A percentile compares a stretch with the other conserved stretches of the same genome.
phyloP scores from a whole-genome alignment of 2,329 filamentous ascomycete species.

The Apiospora pterosperma region DNA sequence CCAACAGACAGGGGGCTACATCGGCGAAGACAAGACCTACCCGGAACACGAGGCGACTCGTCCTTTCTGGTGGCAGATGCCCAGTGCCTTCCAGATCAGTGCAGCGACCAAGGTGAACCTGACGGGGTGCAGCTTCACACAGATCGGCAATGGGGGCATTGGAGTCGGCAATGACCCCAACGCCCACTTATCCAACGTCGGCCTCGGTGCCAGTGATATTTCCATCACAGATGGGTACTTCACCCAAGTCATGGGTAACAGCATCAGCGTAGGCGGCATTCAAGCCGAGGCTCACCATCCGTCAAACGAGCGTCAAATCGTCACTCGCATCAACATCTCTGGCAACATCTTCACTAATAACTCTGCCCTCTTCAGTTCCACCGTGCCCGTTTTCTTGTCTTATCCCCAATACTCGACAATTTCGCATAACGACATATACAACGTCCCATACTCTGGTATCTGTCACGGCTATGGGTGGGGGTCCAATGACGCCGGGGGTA shows the following conservation, averaged over 20 bases:
- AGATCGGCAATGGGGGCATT: neutral
- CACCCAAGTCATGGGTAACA: slow-evolving; percentile 3
- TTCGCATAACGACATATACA: neutral
- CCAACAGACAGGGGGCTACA: neutral
- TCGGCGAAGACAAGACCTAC: neutral
- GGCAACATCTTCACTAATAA: slow-evolving; percentile 4
- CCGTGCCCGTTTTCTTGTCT: neutral
- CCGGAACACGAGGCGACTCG: neutral
- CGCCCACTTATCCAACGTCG: neutral
- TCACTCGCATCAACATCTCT: neutral
- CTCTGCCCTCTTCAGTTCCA: slow-evolving; percentile 3
- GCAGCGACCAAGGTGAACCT: neutral
- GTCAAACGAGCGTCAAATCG: neutral
- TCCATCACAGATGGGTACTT: neutral
- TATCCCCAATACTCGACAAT: neutral
- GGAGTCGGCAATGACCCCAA: slow-evolving; percentile 2
- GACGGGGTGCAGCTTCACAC: neutral
- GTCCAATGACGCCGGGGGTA: slow-evolving; percentile 3
- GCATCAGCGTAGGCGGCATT: neutral
- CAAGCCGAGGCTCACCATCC: neutral
- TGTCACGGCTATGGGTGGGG: slow-evolving; percentile 1
- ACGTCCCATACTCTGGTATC: neutral
- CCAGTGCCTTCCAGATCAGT: neutral
- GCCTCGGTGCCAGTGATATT: neutral
- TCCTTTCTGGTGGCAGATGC: neutral